Evolutionary conservation across 1,284 basidiomycete genomes (phyloP), one percentile per base, ranked within the genome.

Genomic region (Trametes hirsuta): DNA sequence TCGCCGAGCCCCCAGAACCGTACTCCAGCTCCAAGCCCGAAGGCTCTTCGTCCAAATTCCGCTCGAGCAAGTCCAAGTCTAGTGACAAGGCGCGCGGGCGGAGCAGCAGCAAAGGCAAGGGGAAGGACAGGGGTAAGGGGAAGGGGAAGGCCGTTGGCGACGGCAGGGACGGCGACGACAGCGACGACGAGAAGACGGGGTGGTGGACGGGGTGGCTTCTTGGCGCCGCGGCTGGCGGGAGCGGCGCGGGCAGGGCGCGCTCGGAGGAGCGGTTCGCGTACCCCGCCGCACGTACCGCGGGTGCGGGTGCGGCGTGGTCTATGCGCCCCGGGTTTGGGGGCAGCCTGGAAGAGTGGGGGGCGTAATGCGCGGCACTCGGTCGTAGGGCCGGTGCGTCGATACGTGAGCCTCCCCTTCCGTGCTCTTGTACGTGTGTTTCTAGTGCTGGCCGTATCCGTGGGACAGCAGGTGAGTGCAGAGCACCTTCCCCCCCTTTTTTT

Each of bases 1-100:
- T 92, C 64, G 88, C 88, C 30, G 81, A 87, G 71, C 76, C 89
- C 37, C 87, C 88, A 0, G 88, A 90, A 72, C 81, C 84, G 45
- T 84, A 87, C 65, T 76, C 78, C 54, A 65, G 67, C 61, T 65
- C 68, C 9, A 67, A 64, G 47, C 66, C 66, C 21, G 69, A 70
- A n/a, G 71, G 69, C 45, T 44, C 64, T 18, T 59, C 65, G 51
- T 75, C 75, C 14, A 63, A 47, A 42, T 65, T 66, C 42, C 47
- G 62, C 47, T 10, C 54, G 5, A 50, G 53, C 21, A 64, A 64
- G 59, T 70, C 74, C 46, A 72, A 72, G 36, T 71, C 52, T 64
- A 59, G 65, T 36, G 58, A 30, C 47, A 66, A 71, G 64, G 72
- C 18, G 40, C 56, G 57, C 18, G 56, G 59, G 1, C 54, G 60